phyloP scores from a whole-genome alignment of 306 rosid species.

The Glycine latifolia region DNA sequence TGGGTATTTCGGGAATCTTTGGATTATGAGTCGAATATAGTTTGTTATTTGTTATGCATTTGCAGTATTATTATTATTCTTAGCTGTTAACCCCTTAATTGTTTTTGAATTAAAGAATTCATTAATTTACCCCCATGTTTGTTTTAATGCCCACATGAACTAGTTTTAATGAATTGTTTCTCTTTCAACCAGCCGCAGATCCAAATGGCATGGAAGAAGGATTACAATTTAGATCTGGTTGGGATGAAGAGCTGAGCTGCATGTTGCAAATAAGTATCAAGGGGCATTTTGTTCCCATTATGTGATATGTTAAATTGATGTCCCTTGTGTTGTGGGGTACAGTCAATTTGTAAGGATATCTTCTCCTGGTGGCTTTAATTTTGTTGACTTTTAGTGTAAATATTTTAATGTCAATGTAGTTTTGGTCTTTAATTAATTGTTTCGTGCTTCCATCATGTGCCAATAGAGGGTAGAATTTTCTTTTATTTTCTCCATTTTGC shows the following conservation, averaged over 20 bases:
- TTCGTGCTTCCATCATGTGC: conserved; percentile 33
- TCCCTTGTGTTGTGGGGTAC: conserved; percentile 51
- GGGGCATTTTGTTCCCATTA: conserved; percentile 57
- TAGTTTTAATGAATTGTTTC: conserved; percentile 51
- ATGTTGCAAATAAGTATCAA: conserved; percentile 44
- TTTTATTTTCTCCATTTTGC: conserved; percentile 35
- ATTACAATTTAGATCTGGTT: conserved; percentile 45
- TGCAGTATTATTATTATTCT: conserved; percentile 44
- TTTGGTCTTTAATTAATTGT: conserved; percentile 21
- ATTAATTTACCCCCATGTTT: conserved; percentile 42
- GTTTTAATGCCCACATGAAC: conserved; percentile 49
- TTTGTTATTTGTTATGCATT: conserved; percentile 33
- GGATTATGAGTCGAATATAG: conserved; percentile 40
- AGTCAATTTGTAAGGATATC: conserved; percentile 50
- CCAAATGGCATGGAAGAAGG: conserved; percentile 50
- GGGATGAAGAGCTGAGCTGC: conserved; percentile 55
- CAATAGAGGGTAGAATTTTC: conserved; percentile 24
- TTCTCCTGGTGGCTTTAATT: conserved; percentile 45
- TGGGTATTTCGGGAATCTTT: conserved; percentile 46
- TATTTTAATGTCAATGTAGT: conserved; percentile 42
- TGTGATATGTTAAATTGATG: conserved; percentile 41
- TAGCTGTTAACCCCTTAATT: conserved; percentile 30
- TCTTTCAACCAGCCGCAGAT: conserved; percentile 54
- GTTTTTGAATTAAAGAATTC: conserved; percentile 36
- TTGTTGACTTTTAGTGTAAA: conserved; percentile 54